phyloP scores from a whole-genome alignment of 2,329 filamentous ascomycete species.

The Drechslera avenae region DNA sequence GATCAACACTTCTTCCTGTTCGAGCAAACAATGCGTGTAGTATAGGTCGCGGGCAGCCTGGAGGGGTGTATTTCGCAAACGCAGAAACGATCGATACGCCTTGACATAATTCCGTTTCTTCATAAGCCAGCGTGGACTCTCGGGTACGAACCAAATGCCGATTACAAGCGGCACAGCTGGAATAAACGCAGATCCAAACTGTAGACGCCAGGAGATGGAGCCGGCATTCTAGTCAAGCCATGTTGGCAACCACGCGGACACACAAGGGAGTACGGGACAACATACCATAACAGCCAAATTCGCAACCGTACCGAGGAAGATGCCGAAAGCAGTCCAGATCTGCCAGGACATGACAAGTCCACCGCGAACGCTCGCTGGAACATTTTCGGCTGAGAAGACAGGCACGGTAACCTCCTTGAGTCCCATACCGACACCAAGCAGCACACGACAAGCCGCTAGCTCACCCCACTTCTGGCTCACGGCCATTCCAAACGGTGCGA shows the following conservation, averaged over 20 bases:
- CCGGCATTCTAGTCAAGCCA: conserved; percentile 34
- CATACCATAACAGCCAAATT: conserved; percentile 47
- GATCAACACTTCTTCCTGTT: conserved; percentile 42
- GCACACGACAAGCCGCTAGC: conserved; percentile 47
- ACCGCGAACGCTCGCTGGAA: conserved; percentile 56
- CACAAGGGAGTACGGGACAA: too few relatives aligned
- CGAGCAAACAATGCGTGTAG: conserved; percentile 48
- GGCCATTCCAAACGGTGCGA: conserved; percentile 45
- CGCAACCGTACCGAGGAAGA: conserved; percentile 52
- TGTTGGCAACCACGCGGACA: not conserved
- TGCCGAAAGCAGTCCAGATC: conserved; percentile 52
- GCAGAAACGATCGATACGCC: conserved; percentile 48
- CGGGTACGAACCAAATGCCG: conserved; percentile 51
- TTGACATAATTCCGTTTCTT: conserved; percentile 49
- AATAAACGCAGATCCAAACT: conserved; percentile 49
- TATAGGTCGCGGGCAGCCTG: conserved; percentile 52
- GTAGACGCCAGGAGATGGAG: conserved; percentile 47
- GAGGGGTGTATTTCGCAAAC: conserved; percentile 48
- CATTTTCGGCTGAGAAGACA: conserved; percentile 54
- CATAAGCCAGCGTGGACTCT: conserved; percentile 49
- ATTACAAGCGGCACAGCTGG: conserved; percentile 48
- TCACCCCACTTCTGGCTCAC: conserved; percentile 48
- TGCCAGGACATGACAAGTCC: conserved; percentile 56
- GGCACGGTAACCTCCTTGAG: conserved; percentile 54
- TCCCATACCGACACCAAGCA: conserved; percentile 52